Base-by-base conservation (phyloP, 345 rosid genomes). In the Sapria himalayana region DNA sequence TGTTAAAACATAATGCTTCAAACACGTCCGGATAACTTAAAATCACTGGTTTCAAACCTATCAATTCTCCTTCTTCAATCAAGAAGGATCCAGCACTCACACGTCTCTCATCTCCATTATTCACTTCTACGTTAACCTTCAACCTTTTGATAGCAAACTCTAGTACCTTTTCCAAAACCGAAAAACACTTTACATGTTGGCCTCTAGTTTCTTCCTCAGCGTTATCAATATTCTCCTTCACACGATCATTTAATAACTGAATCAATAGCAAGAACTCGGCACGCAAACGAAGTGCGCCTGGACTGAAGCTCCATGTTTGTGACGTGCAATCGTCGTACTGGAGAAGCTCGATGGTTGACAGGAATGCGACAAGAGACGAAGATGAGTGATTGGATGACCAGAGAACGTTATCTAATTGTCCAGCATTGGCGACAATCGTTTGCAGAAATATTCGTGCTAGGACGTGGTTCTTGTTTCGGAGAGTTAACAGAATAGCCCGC, bases 381-480 rank as follows among this genome's bases (percentile, higher is more conserved):
- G 82, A 76, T 3, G 92, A 61, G 55, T 85, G 81, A 12, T 92
- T 73, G 9, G 53, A 64, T 14, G 97, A 76, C 81, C 92, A 81
- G 15, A 74, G 74, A 24, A 76, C 60, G 48, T 72, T 48, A 3
- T 72, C 74, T 51, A 81, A 67, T 39, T 85, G 70, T 31, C 74
- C 92, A 8, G 97, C 57, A 57, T 60, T 64, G 29, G 92, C 65
- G 17, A 86, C 80, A 50, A 86, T 69, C 11, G 92, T 64, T 54
- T 70, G 92, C 45, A 86, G 89, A 29, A 81, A 49, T 14, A 76
- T 48, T 42, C 58, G 61, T 14, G 94, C 73, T 25, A 81, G 76
- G 49, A 70, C 89, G 0, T 89, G 80, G 43, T 62, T 63, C 36
- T 69, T 71, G 34, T 70, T 44, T 12, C 81, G 79, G 51, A 86